phyloP scores from a whole-genome alignment of 2,329 filamentous ascomycete genomes.

The Apiospora phragmitis region DNA sequence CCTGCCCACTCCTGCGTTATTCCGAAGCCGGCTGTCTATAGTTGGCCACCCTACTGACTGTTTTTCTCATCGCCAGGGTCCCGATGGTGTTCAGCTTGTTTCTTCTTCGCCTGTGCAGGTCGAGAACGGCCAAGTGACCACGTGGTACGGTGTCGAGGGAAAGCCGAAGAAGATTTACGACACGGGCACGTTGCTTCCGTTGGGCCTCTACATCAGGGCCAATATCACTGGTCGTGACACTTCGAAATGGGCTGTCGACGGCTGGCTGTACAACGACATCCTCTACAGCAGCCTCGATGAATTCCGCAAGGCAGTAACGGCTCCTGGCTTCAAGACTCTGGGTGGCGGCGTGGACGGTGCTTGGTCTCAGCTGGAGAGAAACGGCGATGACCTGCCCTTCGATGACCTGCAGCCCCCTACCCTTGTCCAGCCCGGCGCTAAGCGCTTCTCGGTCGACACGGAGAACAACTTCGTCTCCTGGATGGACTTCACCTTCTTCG shows the following conservation, averaged over 20 bases:
- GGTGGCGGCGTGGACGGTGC: constrained; percentile 47
- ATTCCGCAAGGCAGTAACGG: constrained; percentile 44
- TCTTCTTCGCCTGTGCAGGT: constrained; percentile 1
- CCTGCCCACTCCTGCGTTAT: background rate
- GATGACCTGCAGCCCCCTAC: constrained; percentile 40
- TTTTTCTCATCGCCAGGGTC: background rate
- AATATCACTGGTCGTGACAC: constrained; percentile 53
- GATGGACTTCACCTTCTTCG: constrained; percentile 44
- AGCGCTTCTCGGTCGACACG: constrained; percentile 43
- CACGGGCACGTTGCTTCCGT: constrained; percentile 44
- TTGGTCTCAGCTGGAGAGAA: constrained; percentile 45
- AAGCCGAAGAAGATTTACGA: constrained; percentile 25
- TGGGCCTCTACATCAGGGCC: constrained; percentile 42
- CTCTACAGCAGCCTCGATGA: constrained; percentile 52
- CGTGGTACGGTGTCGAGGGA: background rate
- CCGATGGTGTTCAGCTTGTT: background rate
- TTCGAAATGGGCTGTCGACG: constrained; percentile 48
- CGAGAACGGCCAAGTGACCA: background rate
- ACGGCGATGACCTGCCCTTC: constrained; percentile 36
- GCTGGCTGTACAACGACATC: constrained; percentile 57
- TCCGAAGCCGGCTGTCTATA: background rate
- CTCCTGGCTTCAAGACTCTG: constrained; percentile 45
- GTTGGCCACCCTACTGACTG: background rate
- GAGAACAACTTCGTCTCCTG: constrained; percentile 42
- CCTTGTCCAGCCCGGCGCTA: constrained; percentile 36